Evolutionary conservation across 129 eudicot species (phyloP).

Genomic region (Flaveria linearis): DNA sequence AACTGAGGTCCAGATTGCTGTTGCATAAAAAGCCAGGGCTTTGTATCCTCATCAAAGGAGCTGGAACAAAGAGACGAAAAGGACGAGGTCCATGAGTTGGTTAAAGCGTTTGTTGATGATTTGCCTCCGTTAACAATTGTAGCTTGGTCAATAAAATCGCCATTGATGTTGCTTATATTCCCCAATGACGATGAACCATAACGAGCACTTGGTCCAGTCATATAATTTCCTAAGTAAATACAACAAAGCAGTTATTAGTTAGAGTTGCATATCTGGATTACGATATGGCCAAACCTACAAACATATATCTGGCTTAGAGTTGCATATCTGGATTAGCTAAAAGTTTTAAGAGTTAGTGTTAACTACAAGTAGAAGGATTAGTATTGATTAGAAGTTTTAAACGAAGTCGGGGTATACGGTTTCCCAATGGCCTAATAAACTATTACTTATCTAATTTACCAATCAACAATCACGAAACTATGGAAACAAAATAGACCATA

Average conservation of each 20-base stretch:
- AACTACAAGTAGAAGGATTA: background rate
- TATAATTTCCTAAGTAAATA: constrained; percentile 46
- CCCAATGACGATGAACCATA: constrained; percentile 44
- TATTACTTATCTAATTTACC: background rate
- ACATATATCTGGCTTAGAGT: too few relatives aligned
- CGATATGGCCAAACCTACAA: background rate
- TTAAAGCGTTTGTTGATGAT: constrained; percentile 17
- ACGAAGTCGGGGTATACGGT: background rate
- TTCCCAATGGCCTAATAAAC: background rate
- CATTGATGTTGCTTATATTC: constrained; percentile 33
- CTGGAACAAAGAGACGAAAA: constrained; percentile 20
- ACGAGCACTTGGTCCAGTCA: constrained; percentile 35
- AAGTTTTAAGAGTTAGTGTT: too few relatives aligned
- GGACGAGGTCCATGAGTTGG: constrained; percentile 46
- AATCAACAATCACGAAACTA: background rate
- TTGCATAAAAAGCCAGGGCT: constrained; percentile 56
- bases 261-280: background rate
- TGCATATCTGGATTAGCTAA: too few relatives aligned
- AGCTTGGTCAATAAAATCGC: constrained; percentile 43
- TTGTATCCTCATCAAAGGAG: constrained; percentile 49
- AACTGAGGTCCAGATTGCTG: constrained; percentile 39
- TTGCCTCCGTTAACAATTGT: constrained; percentile 10
- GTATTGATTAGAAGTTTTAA: background rate
- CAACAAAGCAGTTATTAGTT: background rate
- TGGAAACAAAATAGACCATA: too few relatives aligned